Evolutionary conservation across 257 asterid species (phyloP).

Genomic region (Solanum chilense): DNA sequence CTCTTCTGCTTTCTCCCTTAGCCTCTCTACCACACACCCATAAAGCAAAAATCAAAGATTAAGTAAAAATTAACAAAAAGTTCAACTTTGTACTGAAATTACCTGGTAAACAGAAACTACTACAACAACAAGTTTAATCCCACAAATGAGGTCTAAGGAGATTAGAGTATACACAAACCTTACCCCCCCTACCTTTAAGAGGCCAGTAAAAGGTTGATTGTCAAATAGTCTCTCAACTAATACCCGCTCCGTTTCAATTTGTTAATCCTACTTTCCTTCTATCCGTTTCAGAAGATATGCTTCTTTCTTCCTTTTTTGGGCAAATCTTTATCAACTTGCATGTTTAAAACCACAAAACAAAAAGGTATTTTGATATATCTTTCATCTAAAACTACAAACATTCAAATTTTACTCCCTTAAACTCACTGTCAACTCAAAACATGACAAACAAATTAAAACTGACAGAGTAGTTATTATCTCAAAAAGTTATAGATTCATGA

Average conservation of each 20-base stretch:
- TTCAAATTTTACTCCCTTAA: neutral
- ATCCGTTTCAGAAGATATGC: neutral
- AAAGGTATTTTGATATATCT: neutral
- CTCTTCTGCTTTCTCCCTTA: conserved; percentile 81
- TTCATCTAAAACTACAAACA: neutral
- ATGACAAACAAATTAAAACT: neutral
- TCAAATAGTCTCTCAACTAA: neutral
- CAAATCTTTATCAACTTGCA: neutral
- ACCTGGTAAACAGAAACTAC: neutral
- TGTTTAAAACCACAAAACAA: neutral
- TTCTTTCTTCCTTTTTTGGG: neutral
- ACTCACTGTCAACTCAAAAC: neutral
- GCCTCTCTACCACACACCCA: conserved; percentile 31
- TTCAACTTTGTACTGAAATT: neutral
- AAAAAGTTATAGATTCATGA: neutral
- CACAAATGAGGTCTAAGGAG: neutral
- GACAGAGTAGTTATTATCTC: neutral
- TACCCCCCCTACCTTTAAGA: neutral
- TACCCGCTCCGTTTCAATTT: neutral
- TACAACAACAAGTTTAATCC: neutral
- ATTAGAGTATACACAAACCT: neutral
- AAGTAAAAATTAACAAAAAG: neutral
- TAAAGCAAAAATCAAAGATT: neutral
- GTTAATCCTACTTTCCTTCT: neutral
- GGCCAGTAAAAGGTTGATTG: neutral